These are phyloP conservation scores for Cyberlindnera nakhonratchasimensis DNA, from an alignment of 805 yeast species.

Conservation along the genomic window DNA sequence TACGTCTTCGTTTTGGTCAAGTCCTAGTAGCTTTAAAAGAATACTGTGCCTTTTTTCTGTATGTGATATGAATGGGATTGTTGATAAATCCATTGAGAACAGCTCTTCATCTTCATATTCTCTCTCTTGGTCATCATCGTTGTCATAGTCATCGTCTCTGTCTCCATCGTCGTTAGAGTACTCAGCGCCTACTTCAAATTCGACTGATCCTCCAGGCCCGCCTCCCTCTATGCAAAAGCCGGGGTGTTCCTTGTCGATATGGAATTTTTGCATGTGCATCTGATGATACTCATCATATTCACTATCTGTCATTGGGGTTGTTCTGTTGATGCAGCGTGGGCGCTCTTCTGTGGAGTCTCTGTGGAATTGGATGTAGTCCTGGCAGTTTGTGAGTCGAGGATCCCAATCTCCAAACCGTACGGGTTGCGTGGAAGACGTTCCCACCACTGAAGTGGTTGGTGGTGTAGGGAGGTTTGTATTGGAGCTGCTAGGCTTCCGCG, in stretches of 20 bases:
- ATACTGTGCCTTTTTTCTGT: conserved; percentile 32
- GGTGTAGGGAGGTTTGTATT: background rate
- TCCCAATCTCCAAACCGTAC: conserved; percentile 14
- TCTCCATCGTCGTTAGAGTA: background rate
- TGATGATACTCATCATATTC: conserved; percentile 5
- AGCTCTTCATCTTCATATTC: conserved; percentile 27
- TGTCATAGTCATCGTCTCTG: background rate
- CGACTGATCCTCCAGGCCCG: too few relatives aligned
- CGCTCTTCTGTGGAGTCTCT: conserved; percentile 4
- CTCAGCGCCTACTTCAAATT: too few relatives aligned
- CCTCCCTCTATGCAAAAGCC: conserved; percentile 12
- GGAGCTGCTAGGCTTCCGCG: conserved; percentile 15
- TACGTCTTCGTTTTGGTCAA: conserved; percentile 17
- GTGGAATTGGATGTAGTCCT: conserved; percentile 12
- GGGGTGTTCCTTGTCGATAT: conserved; percentile 11
- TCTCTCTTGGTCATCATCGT: background rate
- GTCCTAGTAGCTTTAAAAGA: conserved; percentile 27
- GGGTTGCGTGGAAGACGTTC: background rate
- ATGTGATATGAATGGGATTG: conserved; percentile 23
- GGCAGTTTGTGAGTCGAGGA: conserved; percentile 14
- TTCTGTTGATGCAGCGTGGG: background rate
- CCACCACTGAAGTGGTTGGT: too few relatives aligned
- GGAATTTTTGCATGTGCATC: conserved; percentile 8
- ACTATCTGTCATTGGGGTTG: background rate
- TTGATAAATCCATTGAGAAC: conserved; percentile 30